These are phyloP conservation scores for Nicotiana knightiana DNA, from an alignment of 257 asterid species.

Conservation along the genomic window DNA sequence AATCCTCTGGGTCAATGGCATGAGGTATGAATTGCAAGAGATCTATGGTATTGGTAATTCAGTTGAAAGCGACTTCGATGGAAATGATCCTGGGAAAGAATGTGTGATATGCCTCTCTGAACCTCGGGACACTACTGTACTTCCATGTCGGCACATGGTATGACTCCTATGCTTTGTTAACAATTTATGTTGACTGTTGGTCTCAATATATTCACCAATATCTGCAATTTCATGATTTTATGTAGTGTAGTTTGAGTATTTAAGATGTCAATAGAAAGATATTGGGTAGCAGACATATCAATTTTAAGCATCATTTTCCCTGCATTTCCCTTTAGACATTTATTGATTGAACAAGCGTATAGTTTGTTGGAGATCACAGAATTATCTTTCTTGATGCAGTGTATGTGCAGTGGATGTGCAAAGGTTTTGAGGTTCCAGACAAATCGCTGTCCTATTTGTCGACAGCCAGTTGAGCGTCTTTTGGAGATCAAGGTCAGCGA, in stretches of 20 bases:
- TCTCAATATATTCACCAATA: neutral
- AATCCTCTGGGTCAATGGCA: slow-evolving; percentile 75
- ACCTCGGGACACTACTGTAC: slow-evolving; percentile 86
- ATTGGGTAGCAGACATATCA: neutral
- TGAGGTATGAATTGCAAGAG: slow-evolving; percentile 82
- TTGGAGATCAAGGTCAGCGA: slow-evolving; percentile 84
- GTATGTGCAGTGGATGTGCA: slow-evolving; percentile 99
- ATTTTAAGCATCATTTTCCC: neutral
- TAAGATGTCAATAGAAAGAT: neutral
- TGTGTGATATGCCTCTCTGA: slow-evolving; percentile 90
- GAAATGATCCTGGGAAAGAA: slow-evolving; percentile 76
- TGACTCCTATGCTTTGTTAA: neutral
- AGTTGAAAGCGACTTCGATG: slow-evolving; percentile 61
- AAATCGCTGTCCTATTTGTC: slow-evolving; percentile 92
- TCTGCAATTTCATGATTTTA: neutral
- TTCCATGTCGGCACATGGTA: slow-evolving; percentile 96
- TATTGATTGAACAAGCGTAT: neutral
- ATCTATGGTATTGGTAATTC: slow-evolving; percentile 82
- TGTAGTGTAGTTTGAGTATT: neutral
- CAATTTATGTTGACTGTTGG: neutral
- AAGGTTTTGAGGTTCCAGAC: slow-evolving; percentile 91
- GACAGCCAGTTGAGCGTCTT: slow-evolving; percentile 97
- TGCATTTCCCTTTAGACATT: neutral
- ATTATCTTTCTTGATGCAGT: slow-evolving; percentile 46
- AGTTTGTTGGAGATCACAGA: neutral